Percentiles rank a stretch among this genome's conserved stretches.
Conservation (phyloP, 352 stramenopile species). For the Phytophthora crassamura region DNA sequence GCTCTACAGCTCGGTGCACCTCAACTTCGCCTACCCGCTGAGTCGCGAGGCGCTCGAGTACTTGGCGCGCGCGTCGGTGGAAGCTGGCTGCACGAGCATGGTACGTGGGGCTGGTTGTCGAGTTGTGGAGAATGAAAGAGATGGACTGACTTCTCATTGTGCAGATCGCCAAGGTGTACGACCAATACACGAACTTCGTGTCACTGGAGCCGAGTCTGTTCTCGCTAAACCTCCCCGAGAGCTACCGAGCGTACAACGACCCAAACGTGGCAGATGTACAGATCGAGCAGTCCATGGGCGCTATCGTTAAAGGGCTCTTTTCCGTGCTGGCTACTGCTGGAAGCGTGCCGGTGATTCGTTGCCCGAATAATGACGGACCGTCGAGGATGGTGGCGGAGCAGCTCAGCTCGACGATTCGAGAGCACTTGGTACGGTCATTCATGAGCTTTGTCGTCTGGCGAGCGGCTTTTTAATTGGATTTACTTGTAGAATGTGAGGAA, state of each 20-base stretch:
- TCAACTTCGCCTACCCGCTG: conserved; percentile 96
- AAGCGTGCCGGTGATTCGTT: conserved; percentile 96
- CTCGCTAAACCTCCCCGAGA: conserved; percentile 92
- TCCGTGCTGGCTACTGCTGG: conserved; percentile 94
- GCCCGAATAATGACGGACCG: conserved; percentile 91
- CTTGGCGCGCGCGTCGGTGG: conserved; percentile 83
- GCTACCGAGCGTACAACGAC: conserved; percentile 96
- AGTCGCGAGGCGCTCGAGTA: conserved; percentile 87
- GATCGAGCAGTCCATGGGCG: conserved; percentile 80
- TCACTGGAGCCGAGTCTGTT: conserved; percentile 96
- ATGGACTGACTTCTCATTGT: conserved; percentile 7
- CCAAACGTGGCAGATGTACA: conserved; percentile 74
- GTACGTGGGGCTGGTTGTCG: conserved; percentile 26
- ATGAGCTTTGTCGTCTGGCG: neutral
- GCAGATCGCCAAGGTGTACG: conserved; percentile 94
- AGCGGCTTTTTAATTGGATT: conserved; percentile 2
- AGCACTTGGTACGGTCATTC: conserved; percentile 60
- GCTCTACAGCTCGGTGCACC: conserved; percentile 93
- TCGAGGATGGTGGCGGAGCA: conserved; percentile 97
- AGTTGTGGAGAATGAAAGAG: neutral
- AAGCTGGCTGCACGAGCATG: conserved; percentile 81
- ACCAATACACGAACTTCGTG: conserved; percentile 98
- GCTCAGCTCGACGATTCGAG: conserved; percentile 84
- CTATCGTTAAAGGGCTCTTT: conserved; percentile 89
- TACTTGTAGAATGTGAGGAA: conserved; percentile 55